phyloP scores from a whole-genome alignment of 306 rosid species.

The Vigna unguiculata region DNA sequence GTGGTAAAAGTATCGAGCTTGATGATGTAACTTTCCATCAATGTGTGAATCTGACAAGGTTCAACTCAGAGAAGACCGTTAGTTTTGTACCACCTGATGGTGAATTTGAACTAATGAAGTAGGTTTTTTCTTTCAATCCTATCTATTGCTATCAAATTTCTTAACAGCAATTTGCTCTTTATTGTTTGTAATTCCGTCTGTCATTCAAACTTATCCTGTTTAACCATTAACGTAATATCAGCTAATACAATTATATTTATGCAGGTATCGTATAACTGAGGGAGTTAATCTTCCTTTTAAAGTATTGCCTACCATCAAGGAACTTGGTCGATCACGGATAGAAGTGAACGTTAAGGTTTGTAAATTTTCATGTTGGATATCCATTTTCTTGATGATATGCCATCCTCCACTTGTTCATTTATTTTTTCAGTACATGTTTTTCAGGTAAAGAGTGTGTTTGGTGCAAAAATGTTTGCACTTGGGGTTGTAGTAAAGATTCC shows the following conservation, averaged over 20 bases:
- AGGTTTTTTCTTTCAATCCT: conserved; percentile 42
- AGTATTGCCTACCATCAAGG: conserved; percentile 88
- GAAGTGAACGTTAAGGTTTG: conserved; percentile 94
- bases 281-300: conserved; percentile 95
- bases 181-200: conserved; percentile 11
- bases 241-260: conserved; percentile 20
- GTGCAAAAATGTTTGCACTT: conserved; percentile 91
- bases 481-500: conserved; percentile 93
- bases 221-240: neutral
- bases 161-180: conserved; percentile 17
- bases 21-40: conserved; percentile 95
- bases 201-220: neutral
- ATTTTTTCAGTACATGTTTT: conserved; percentile 25
- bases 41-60: conserved; percentile 91
- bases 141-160: conserved; percentile 9
- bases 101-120: conserved; percentile 96
- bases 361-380: conserved; percentile 28
- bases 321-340: conserved; percentile 86
- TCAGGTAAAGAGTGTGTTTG: conserved; percentile 90
- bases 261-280: conserved; percentile 91
- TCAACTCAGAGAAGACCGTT: conserved; percentile 91
- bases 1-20: conserved; percentile 92
- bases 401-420: conserved; percentile 26
- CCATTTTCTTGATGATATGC: neutral
- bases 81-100: conserved; percentile 98